phyloP scores from a whole-genome alignment of 768 basidiomycete species.

The Kwoniella mangroviensis region DNA sequence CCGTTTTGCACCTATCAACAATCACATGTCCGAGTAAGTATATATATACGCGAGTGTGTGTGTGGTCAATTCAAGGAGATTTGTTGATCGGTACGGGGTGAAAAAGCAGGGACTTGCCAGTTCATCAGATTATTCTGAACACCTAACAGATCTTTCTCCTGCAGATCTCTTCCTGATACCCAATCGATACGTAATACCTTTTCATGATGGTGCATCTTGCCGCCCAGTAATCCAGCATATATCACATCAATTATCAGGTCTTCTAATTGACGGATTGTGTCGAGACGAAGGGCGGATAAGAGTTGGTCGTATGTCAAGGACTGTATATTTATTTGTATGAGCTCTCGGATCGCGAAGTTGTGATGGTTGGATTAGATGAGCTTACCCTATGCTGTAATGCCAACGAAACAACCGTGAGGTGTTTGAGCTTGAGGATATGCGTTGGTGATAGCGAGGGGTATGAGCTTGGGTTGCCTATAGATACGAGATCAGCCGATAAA shows the following conservation, averaged over 20 bases:
- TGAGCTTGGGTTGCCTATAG: constrained; percentile 10
- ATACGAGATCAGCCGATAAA: too few species aligned
- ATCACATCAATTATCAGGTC: constrained; percentile 97
- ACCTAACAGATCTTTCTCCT: constrained; percentile 25
- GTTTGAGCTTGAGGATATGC: constrained; percentile 86
- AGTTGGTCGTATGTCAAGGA: constrained; percentile 78
- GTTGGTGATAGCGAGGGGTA: constrained; percentile 72
- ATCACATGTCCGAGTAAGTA: too few species aligned
- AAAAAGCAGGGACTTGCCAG: constrained; percentile 49
- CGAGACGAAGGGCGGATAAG: constrained; percentile 71
- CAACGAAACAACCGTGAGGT: constrained; percentile 85
- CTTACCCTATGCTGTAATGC: constrained; percentile 76
- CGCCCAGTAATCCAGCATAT: constrained; percentile 85
- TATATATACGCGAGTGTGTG: too few species aligned
- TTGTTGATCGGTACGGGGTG: background rate
- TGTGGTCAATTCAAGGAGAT: too few species aligned
- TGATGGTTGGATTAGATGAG: constrained; percentile 16
- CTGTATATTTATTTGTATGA: constrained; percentile 60
- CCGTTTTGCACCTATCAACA: constrained; percentile 23
- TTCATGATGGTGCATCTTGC: constrained; percentile 91
- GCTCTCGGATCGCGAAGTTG: background rate
- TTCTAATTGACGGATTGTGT: constrained; percentile 84
- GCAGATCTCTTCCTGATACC: constrained; percentile 85
- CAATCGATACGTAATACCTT: constrained; percentile 89
- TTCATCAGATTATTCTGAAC: constrained; percentile 41